A percentile compares a stretch with the other conserved stretches of the same genome.
Evolutionary conservation across 257 asterid species (phyloP).

Genomic region (Solanum appendiculatum): DNA sequence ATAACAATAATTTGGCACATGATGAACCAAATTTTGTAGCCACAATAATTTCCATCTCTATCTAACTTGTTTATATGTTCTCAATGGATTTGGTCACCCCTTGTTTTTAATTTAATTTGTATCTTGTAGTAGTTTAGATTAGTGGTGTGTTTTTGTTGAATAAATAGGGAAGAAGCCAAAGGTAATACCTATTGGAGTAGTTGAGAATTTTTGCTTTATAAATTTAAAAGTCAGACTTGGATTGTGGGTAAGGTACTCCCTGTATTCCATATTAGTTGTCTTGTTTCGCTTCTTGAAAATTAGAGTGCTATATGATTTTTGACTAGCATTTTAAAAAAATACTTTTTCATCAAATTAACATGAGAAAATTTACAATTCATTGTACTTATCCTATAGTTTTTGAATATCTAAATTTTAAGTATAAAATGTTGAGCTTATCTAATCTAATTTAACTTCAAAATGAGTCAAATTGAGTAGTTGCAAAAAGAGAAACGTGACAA

Average conservation of each 20-base stretch:
- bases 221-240: neutral
- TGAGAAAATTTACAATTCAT: neutral
- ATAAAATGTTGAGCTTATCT: neutral
- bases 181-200: neutral
- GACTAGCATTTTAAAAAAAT: neutral
- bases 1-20: neutral
- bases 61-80: neutral
- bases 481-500: neutral
- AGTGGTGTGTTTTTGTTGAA: neutral
- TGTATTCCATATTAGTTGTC: neutral
- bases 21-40: neutral
- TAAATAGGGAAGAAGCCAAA: neutral
- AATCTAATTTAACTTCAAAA: neutral
- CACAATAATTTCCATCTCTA: neutral
- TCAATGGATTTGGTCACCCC: conserved; percentile 1
- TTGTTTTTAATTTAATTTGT: neutral
- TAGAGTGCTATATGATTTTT: neutral
- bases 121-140: neutral
- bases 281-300: neutral
- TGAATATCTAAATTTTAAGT: neutral
- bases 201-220: neutral
- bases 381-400: neutral
- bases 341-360: neutral
- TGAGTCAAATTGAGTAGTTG: neutral
- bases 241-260: neutral